Base-by-base conservation (phyloP, 148 eudicot species). In the Dysphania ambrosioides region DNA sequence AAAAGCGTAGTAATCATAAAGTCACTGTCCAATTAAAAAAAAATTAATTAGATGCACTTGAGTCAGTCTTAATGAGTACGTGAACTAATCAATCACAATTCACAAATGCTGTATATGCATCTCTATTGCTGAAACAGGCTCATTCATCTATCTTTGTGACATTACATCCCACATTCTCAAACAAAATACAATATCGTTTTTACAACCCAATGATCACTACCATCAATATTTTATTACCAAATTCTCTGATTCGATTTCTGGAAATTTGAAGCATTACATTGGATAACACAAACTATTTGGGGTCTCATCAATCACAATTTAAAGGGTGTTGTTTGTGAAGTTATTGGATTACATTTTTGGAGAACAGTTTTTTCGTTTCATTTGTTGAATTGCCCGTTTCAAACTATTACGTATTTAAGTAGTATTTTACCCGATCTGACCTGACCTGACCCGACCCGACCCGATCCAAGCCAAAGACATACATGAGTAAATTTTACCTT, bases 1-100 rank as follows among this genome's bases (percentile, higher is more conserved):
- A 24, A 29, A 21, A 66, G 66, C 38, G 31, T 23, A 47, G 26
- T 74, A 63, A 21, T 63, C 69, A 66, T 66, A 63, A 32, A 5
- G 62, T 65, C 70, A 49, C 29, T 65, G 16, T 47, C 29, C 16
- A 8, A 40, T 21, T n/a, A n/a, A 63, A 66, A 10, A 12, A 62
- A 19, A 64, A 15, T 13, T 74, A 40, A 63, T 64, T 74, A 32
- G 70, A 30, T 21, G 77, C 60, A 73, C 66, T 60, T 32, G 27
- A 49, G 15, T 41, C 32, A 31, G n/a, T 63, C 66, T 68, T 68
- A 30, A 23, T 66, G 32, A 38, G 59, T 70, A 70, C 72, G 61
- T 70, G 60, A 47, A 29, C 59, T 49, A 30, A 49, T 70, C 59
- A 47, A 31, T 70, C 72, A 70, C 70, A 67, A 23, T n/a, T 66